Percentiles rank a stretch among this genome's conserved stretches.
Conservation (phyloP, 1,284 basidiomycete genomes). For the Rhodotorula sp. region DNA sequence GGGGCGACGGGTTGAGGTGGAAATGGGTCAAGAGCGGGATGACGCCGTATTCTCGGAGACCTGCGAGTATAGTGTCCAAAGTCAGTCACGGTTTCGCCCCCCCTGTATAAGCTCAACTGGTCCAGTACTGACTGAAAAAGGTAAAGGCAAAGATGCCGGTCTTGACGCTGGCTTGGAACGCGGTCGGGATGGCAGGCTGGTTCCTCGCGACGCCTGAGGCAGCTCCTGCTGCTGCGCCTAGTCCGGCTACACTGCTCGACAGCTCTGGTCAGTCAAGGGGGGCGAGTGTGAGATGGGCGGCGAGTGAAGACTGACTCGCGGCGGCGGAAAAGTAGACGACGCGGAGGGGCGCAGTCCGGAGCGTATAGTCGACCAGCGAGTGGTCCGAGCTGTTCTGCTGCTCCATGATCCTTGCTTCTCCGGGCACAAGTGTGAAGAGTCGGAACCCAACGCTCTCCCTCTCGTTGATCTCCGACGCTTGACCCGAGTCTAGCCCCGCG, state of each 20-base stretch:
- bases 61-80: neutral
- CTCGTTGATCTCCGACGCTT: neutral
- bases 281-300: too few species aligned
- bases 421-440: neutral
- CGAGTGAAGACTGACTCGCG: slow-evolving; percentile 8
- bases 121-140: slow-evolving; percentile 39
- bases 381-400: neutral
- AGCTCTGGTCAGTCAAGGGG: neutral
- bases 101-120: neutral
- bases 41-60: slow-evolving; percentile 34
- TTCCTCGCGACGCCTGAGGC: slow-evolving; percentile 28
- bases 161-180: slow-evolving; percentile 29
- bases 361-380: slow-evolving; percentile 32
- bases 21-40: slow-evolving; percentile 28
- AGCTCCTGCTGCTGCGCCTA: slow-evolving; percentile 32
- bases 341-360: slow-evolving; percentile 30
- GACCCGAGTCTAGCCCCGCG: too few species aligned
- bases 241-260: slow-evolving; percentile 6
- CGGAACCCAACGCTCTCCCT: neutral
- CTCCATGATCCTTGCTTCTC: neutral
- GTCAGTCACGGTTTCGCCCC: neutral
- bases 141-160: slow-evolving; percentile 38
- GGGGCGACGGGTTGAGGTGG: slow-evolving; percentile 28
- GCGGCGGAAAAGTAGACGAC: slow-evolving; percentile 27
- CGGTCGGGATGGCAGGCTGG: slow-evolving; percentile 36